phyloP scores from a whole-genome alignment of 2,329 filamentous ascomycete genomes.

The Fusarium foetens region DNA sequence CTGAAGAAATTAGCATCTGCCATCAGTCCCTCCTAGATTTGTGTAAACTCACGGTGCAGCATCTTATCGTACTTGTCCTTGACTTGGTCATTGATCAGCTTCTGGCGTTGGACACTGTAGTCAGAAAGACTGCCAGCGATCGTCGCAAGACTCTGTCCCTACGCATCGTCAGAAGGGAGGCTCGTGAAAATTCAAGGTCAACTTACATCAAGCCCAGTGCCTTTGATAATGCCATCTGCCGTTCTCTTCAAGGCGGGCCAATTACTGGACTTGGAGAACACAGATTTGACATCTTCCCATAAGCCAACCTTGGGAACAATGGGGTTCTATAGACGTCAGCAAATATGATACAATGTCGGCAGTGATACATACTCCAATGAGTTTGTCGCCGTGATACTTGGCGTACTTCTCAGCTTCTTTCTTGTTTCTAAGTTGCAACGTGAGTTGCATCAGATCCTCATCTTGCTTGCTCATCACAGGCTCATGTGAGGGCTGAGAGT shows the following conservation, averaged over 20 bases:
- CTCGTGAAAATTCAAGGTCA: rapidly evolving
- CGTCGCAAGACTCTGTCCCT: neutral
- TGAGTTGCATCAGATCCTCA: slow-evolving; percentile 11
- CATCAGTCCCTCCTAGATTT: rapidly evolving
- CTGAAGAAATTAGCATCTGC: neutral
- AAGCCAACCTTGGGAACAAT: neutral
- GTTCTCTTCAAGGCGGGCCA: neutral
- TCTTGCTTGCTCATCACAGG: slow-evolving; percentile 2
- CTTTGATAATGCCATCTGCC: neutral
- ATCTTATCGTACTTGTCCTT: slow-evolving; percentile 37
- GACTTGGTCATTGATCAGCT: slow-evolving; percentile 23
- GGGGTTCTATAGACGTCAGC: neutral
- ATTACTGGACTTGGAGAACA: neutral
- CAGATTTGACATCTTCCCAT: neutral
- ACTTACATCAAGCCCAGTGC: neutral
- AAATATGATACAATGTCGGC: neutral
- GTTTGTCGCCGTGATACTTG: slow-evolving; percentile 17
- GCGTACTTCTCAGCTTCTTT: slow-evolving; percentile 1
- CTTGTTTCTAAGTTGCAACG: slow-evolving; percentile 8
- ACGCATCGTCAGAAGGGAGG: neutral
- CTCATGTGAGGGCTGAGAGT: neutral
- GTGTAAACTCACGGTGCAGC: slow-evolving; percentile 25
- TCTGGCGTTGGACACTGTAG: neutral
- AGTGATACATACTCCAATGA: slow-evolving; percentile 3
- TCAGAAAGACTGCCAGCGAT: slow-evolving; percentile 8